Base-by-base conservation (phyloP, 345 rosid genomes). In the Erucastrum elatum region DNA sequence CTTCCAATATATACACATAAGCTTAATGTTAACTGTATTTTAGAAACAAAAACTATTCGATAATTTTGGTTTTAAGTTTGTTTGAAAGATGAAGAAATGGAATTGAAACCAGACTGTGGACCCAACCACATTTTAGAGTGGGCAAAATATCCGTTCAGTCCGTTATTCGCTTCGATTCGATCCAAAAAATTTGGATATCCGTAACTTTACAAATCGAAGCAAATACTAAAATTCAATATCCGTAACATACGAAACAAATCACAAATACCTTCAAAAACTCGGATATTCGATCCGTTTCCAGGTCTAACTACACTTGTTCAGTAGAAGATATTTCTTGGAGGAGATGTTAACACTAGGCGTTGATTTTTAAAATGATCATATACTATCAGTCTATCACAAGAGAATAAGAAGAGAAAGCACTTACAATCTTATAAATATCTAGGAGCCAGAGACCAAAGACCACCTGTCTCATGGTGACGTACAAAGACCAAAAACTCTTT, bases 401-500 rank as follows among this genome's bases (percentile, higher is more conserved):
- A 33, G 11, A 15, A 7, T 33, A 51, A 27, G 44, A 72, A 46
- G 35, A 61, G 26, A 76, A 26, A 33, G 30, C 25, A 34, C 51
- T 58, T 12, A 59, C 29, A 49, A 73, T 79, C 64, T 78, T 35
- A 68, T 34, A 63, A 69, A 75, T 64, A 70, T 70, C 76, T 64
- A n/a, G n/a, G 71, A 3, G 12, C 16, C 41, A 8, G n/a, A n/a
- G n/a, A n/a, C n/a, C n/a, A n/a, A n/a, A n/a, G n/a, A n/a, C 63
- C 88, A 88, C 89, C 88, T 88, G 92, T 89, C 87, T 79, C 66
- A 33, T 70, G 76, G 61, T 85, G 91, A 88, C 87, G 85, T 75
- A 62, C 79, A 56, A 29, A 77, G 64, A 60, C 81, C 79, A 86
- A 72, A 82, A 72, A 72, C 49, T 65, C 59, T 60, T 59, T 29